Conservation (phyloP, 768 basidiomycete species). For the Hericium alpestre region DNA sequence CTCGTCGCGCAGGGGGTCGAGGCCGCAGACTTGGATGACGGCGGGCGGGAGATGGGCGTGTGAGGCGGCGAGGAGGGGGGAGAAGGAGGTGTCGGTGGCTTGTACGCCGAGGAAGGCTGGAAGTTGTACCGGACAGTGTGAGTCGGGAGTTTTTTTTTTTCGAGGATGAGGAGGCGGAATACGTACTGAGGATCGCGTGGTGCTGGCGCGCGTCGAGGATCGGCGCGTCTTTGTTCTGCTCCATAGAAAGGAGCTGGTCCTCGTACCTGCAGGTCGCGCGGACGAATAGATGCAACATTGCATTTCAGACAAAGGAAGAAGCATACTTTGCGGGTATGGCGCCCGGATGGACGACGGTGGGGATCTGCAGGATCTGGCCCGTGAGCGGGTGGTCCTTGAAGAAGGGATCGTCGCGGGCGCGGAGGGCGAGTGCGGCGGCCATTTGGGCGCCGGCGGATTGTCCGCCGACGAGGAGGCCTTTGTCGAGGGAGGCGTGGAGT, state of each 20-base stretch:
- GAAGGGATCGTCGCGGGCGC: background rate
- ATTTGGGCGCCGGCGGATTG: background rate
- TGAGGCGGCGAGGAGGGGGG: background rate
- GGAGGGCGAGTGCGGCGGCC: background rate
- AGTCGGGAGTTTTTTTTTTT: background rate
- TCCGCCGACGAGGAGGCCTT: background rate
- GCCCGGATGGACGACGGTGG: background rate
- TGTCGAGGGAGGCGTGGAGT: background rate
- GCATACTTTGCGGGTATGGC: background rate
- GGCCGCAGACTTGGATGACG: background rate
- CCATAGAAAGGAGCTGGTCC: background rate
- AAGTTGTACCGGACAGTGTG: background rate
- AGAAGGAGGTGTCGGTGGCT: background rate
- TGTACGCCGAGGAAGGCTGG: background rate
- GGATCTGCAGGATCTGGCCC: background rate
- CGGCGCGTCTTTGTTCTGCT: background rate
- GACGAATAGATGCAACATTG: background rate
- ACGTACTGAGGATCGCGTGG: background rate
- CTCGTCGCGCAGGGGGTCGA: constrained; percentile 1
- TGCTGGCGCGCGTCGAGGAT: background rate
- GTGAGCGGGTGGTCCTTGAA: background rate
- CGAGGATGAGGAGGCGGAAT: background rate
- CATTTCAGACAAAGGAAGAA: background rate
- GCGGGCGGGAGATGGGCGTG: constrained; percentile 1
- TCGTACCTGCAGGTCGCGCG: background rate